These are phyloP conservation scores for Barnettozyma siamensis DNA, from an alignment of 805 yeast genomes.

Conservation along the genomic window DNA sequence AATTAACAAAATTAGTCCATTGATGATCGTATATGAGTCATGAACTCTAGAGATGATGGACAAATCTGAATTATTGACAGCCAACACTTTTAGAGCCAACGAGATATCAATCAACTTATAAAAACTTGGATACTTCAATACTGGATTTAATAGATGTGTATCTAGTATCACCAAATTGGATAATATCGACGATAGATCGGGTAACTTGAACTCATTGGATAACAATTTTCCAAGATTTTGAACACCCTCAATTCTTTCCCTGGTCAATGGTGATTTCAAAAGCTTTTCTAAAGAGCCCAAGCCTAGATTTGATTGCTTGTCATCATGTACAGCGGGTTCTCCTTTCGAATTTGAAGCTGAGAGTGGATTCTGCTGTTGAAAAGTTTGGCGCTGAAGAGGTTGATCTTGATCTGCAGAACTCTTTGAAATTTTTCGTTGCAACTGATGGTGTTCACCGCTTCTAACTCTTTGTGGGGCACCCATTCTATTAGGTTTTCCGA, in stretches of 20 bases:
- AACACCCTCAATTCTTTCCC: slow-evolving; percentile 23
- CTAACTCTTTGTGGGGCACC: slow-evolving; percentile 22
- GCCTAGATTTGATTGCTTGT: neutral
- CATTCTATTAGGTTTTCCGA: slow-evolving; percentile 21
- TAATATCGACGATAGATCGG: slow-evolving; percentile 18
- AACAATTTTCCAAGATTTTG: slow-evolving; percentile 10
- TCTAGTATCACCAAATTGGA: slow-evolving; percentile 20
- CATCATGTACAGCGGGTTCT: neutral
- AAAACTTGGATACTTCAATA: slow-evolving; percentile 24
- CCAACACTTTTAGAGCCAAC: slow-evolving; percentile 26
- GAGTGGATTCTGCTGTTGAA: neutral
- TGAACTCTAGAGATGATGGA: slow-evolving; percentile 15
- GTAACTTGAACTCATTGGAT: neutral
- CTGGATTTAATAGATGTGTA: slow-evolving; percentile 27
- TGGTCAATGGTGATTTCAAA: slow-evolving; percentile 20
- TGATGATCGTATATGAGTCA: slow-evolving; percentile 8
- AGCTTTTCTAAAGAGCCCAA: slow-evolving; percentile 6
- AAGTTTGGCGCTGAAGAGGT: neutral
- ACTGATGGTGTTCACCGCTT: slow-evolving; percentile 14
- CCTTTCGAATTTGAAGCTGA: slow-evolving; percentile 2
- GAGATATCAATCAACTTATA: slow-evolving; percentile 24
- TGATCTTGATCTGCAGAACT: slow-evolving; percentile 8
- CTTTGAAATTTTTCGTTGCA: slow-evolving; percentile 15
- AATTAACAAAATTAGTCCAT: slow-evolving; percentile 17
- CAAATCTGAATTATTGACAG: slow-evolving; percentile 25